Evolutionary conservation across 2,329 filamentous ascomycete genomes (phyloP), one percentile per base, ranked within the genome.

Genomic region (Microsporum ferrugineum): DNA sequence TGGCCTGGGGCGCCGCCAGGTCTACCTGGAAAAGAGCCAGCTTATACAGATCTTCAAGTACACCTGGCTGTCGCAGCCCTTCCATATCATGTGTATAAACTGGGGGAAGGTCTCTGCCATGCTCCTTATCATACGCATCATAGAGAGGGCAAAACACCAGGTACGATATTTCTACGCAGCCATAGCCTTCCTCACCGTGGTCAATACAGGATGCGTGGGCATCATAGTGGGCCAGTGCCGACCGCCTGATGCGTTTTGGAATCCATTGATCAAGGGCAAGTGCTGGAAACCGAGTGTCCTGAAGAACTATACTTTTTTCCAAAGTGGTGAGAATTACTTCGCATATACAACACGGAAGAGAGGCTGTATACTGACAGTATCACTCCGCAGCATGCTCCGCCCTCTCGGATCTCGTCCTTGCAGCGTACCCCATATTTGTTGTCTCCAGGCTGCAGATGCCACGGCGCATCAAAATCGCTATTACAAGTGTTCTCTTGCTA

Each of bases 101-200:
- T 62, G 58, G 61, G 61, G 63, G n/a, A 64, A 64, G 33, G 43
- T 64, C 17, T 64, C 63, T 14, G 45, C 62, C 53, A 61, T 47
- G 12, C 29, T 64, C 17, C 62, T 64, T 31, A 49, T 64, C 23
- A 51, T 64, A 34, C 63, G 63, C 27, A 57, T 63, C 14, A 47
- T 64, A 36, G 56, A 59, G 29, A 57, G 41, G 29, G 61, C 58
- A 33, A 62, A 61, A 34, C 43, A 41, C 5, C 58, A 59, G 29
- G 61, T 23, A 38, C 49, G 34, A n/a, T 31, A 47, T 47, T 61
- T 62, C 41, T 62, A 59, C 41, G 47, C 34, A 17, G 59, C 51
- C 14, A 64, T 64, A 49, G 17, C 58, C n/a, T 17, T 63, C 4
- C 55, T 64, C 27, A 63, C 59, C 3, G 12, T 63, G 3, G 43